Evolutionary conservation across 169 alveolate species (phyloP).

Genomic region (Eimeria acervulina): DNA sequence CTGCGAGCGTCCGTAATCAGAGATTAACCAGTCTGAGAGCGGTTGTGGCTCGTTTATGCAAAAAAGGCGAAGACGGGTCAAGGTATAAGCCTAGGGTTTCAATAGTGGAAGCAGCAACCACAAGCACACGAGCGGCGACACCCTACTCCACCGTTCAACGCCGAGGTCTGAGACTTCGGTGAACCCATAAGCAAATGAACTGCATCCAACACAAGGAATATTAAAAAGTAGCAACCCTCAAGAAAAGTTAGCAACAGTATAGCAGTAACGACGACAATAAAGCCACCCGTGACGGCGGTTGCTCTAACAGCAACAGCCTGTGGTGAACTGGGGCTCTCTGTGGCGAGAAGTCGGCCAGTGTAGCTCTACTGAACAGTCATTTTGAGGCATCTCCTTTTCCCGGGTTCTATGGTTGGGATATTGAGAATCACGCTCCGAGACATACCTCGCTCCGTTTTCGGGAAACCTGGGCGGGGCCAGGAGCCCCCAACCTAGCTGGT

Average conservation of each 20-base stretch:
- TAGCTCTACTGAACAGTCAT: not conserved
- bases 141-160: not conserved
- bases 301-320: not conserved
- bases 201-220: not conserved
- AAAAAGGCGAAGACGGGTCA: not conserved
- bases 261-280: not conserved
- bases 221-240: not conserved
- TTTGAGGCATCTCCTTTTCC: not conserved
- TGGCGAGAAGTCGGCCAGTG: not conserved
- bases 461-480: not conserved
- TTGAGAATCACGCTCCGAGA: not conserved
- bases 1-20: not conserved
- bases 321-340: not conserved
- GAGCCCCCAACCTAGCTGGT: not conserved
- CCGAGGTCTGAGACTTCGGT: not conserved
- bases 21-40: not conserved
- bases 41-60: not conserved
- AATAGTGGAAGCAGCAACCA: not conserved
- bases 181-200: not conserved
- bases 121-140: not conserved
- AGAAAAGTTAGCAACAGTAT: not conserved
- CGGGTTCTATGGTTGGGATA: not conserved
- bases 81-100: not conserved
- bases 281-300: not conserved
- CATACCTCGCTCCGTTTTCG: not conserved